Conservation (phyloP, 2,329 filamentous ascomycete species). For the Lizonia empirigonia region DNA sequence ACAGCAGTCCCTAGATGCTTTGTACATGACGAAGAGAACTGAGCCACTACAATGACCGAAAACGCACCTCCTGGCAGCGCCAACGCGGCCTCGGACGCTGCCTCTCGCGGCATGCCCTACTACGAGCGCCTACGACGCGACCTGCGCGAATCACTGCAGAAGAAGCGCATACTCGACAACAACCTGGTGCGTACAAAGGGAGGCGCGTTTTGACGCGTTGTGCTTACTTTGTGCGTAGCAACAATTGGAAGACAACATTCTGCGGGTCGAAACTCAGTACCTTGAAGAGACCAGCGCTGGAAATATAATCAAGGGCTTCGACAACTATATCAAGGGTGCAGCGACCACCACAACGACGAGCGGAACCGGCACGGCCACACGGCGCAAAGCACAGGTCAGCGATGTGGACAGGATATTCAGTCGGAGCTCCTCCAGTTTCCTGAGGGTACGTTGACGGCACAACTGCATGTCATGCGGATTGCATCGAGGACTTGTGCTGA, state of each 20-base stretch:
- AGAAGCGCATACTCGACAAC: conserved; percentile 68
- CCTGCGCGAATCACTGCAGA: conserved; percentile 68
- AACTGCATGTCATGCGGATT: background rate
- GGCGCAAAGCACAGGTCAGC: conserved; percentile 65
- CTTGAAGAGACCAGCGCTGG: conserved; percentile 83
- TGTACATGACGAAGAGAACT: background rate
- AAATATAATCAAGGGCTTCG: conserved; percentile 97
- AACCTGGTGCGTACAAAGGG: conserved; percentile 56
- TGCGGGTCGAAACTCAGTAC: conserved; percentile 82
- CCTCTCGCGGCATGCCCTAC: conserved; percentile 63
- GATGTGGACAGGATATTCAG: conserved; percentile 77
- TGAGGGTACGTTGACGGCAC: conserved; percentile 38
- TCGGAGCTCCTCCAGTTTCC: conserved; percentile 49
- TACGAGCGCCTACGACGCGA: conserved; percentile 75
- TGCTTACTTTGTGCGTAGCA: conserved; percentile 50
- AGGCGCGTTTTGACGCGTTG: conserved; percentile 6
- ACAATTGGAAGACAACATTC: conserved; percentile 78
- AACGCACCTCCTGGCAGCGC: conserved; percentile 51
- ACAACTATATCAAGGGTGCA: conserved; percentile 93
- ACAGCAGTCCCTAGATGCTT: background rate
- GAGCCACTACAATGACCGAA: conserved; percentile 52
- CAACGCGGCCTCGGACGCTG: conserved; percentile 50
- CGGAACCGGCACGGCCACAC: conserved; percentile 53
- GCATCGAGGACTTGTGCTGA: conserved; percentile 19
- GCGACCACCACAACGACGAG: conserved; percentile 61